These are phyloP conservation scores for Boletus rubroflammeus DNA, from an alignment of 768 basidiomycete genomes.

Conservation along the genomic window DNA sequence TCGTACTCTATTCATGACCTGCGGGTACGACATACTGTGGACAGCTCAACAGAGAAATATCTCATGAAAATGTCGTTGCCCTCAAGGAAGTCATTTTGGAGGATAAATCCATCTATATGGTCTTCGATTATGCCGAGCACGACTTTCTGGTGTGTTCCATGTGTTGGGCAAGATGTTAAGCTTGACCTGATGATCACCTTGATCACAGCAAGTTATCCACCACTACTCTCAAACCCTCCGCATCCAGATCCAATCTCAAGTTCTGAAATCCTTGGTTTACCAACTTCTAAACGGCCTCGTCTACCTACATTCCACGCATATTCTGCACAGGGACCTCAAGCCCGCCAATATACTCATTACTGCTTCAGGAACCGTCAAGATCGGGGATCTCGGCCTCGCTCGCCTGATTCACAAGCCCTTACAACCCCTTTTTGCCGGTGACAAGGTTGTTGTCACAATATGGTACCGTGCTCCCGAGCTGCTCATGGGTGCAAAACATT, in stretches of 20 bases:
- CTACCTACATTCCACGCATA: slow-evolving; percentile 92
- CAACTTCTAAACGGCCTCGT: slow-evolving; percentile 92
- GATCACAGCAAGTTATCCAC: slow-evolving; percentile 90
- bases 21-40: background rate
- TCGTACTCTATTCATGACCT: slow-evolving; percentile 6
- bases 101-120: slow-evolving; percentile 99
- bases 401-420: slow-evolving; percentile 88
- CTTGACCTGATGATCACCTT: background rate
- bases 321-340: slow-evolving; percentile 96
- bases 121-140: slow-evolving; percentile 98
- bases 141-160: slow-evolving; percentile 81
- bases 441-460: slow-evolving; percentile 99
- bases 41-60: slow-evolving; percentile 84
- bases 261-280: slow-evolving; percentile 90
- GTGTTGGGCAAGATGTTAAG: background rate
- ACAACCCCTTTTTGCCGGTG: slow-evolving; percentile 86
- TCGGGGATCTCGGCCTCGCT: slow-evolving; percentile 96
- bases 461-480: slow-evolving; percentile 99
- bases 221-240: slow-evolving; percentile 93
- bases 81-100: slow-evolving; percentile 94
- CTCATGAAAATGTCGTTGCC: slow-evolving; percentile 87
- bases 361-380: slow-evolving; percentile 85
- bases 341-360: slow-evolving; percentile 98
- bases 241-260: slow-evolving; percentile 62
- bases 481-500: slow-evolving; percentile 94